A percentile compares a stretch with the other conserved stretches of the same genome.
These are phyloP conservation scores for Zygnema circumcarinatum DNA, from an alignment of 139 green algal genomes.

Conservation along the genomic window DNA sequence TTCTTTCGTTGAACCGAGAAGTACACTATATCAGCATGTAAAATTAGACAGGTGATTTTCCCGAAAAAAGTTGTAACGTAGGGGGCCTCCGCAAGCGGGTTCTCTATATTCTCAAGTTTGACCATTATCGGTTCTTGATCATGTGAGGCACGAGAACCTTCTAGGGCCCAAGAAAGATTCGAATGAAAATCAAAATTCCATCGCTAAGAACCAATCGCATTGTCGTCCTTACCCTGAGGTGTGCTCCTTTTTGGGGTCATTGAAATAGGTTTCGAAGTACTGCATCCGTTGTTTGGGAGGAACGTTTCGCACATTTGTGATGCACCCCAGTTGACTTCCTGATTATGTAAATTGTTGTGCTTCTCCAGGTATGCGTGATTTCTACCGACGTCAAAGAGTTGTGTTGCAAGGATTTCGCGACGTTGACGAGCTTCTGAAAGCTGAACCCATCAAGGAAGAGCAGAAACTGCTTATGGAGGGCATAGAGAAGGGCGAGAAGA, in stretches of 20 bases:
- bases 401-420: conserved; percentile 19
- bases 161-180: too few species aligned
- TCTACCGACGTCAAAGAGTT: conserved; percentile 23
- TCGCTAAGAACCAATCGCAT: too few species aligned
- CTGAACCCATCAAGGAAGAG: neutral
- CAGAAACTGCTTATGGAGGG: neutral
- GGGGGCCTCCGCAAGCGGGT: too few species aligned
- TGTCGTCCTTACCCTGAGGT: too few species aligned
- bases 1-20: too few species aligned
- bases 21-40: too few species aligned
- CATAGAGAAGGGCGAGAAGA: conserved; percentile 14
- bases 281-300: neutral
- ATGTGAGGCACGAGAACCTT: too few species aligned
- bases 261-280: neutral
- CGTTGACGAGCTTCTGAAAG: conserved; percentile 20
- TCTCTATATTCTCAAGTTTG: too few species aligned
- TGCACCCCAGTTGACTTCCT: neutral
- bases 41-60: too few species aligned
- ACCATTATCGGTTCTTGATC: too few species aligned
- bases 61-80: too few species aligned
- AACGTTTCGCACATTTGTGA: neutral
- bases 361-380: conserved; percentile 14
- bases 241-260: neutral
- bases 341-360: neutral
- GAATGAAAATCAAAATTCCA: too few species aligned